phyloP scores from a whole-genome alignment of 805 yeast species.

The Candida nonsorbophila region DNA sequence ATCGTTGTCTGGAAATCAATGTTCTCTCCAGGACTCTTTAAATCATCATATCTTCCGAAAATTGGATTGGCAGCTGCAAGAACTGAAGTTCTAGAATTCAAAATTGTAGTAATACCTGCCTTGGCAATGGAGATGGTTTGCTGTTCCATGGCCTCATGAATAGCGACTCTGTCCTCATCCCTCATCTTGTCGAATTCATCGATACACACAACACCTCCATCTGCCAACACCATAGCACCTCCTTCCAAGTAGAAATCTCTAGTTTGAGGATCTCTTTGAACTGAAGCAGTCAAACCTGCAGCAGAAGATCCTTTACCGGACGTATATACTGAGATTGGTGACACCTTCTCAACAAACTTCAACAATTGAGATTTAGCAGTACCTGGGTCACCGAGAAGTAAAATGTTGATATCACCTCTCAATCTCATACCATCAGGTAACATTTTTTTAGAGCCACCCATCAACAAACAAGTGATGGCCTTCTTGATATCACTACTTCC shows the following conservation, averaged over 20 bases:
- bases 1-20: constrained; percentile 97
- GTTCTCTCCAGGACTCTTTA: constrained; percentile 95
- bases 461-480: constrained; percentile 83
- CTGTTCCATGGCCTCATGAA: constrained; percentile 99
- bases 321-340: constrained; percentile 93
- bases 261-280: constrained; percentile 83
- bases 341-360: constrained; percentile 90
- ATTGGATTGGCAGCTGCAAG: constrained; percentile 98
- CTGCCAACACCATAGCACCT: constrained; percentile 99
- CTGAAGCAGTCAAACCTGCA: constrained; percentile 98
- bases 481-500: constrained; percentile 92
- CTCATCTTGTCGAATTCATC: constrained; percentile 99
- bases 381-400: constrained; percentile 96
- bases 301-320: constrained; percentile 99
- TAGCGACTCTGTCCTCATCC: constrained; percentile 97
- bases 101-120: constrained; percentile 96
- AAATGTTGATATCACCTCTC: constrained; percentile 94
- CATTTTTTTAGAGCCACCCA: constrained; percentile 91
- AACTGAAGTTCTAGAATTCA: constrained; percentile 94
- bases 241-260: constrained; percentile 96
- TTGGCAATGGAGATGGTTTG: constrained; percentile 98
- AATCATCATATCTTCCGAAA: constrained; percentile 93
- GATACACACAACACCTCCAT: constrained; percentile 98
- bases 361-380: constrained; percentile 96
- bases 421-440: constrained; percentile 95